Percentiles rank a stretch among this genome's conserved stretches.
phyloP scores from a whole-genome alignment of 2,329 filamentous ascomycete species.

The Zymoseptoria crescenta region DNA sequence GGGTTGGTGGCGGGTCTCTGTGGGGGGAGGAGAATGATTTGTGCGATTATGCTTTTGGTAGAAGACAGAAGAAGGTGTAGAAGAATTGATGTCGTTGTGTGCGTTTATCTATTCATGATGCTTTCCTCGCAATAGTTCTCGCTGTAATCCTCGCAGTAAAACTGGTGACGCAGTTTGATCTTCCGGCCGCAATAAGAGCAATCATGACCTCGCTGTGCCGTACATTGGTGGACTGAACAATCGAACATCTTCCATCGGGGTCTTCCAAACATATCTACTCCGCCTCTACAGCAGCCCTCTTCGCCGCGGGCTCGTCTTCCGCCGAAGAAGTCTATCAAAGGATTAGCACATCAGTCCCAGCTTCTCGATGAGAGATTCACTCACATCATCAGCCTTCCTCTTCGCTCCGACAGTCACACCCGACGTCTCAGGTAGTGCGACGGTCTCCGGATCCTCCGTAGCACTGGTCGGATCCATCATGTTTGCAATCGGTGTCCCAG shows the following conservation, averaged over 20 bases:
- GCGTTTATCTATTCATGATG: not conserved
- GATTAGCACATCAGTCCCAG: not conserved
- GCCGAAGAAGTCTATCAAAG: not conserved
- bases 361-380: not conserved
- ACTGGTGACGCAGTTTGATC: not conserved
- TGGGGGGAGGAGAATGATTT: not conserved
- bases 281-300: slow-evolving; percentile 13
- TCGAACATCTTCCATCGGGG: not conserved
- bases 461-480: not conserved
- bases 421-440: not conserved
- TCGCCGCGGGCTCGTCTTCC: slow-evolving; percentile 10
- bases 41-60: not conserved
- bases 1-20: not conserved
- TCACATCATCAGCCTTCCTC: slow-evolving; percentile 24
- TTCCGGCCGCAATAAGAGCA: not conserved
- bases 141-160: not conserved
- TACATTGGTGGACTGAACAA: not conserved
- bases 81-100: not conserved
- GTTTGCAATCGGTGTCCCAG: not conserved
- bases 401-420: slow-evolving; percentile 22
- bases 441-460: slow-evolving; percentile 3
- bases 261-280: not conserved
- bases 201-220: not conserved
- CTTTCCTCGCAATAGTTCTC: not conserved
- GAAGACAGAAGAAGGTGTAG: not conserved